Base-by-base conservation (phyloP, 768 basidiomycete species). In the Boletus sp. region DNA sequence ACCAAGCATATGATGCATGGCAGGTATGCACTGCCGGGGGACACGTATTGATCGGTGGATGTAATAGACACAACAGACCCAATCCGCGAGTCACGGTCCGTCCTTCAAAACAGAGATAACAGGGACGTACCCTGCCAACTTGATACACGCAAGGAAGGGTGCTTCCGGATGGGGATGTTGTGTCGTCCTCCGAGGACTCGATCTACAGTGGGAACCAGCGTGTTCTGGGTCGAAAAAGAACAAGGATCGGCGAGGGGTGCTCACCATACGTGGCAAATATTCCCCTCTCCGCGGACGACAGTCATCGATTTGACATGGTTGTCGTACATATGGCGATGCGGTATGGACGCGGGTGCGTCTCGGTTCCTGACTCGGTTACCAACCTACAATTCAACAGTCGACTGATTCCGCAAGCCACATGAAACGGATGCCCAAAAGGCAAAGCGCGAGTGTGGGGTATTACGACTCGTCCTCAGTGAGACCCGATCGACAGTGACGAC, bases 401-500 rank as follows among this genome's bases (percentile, higher is more conserved):
- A 30, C 21, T 49, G 17, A 5, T 17, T 21, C 15, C 19, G 15
- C 25, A 33, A 2, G 9, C 29, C 37, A 15, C 53, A 55, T 23
- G 45, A 32, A 37, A 45, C n/a, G 7, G 17, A 38, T 11, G 44
- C 14, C 19, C 27, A 13, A 5, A 47, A 47, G 15, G 4, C 21
- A 21, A 27, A 41, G 37, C 19, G 38, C 30, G 44, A 34, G 21
- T 53, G 59, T 37, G 59, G 60, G 51, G 54, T 35, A 34, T 38
- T 21, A 39, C 29, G 25, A 27, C 23, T 14, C 2, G 39, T 29
- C 4, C 27, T 42, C 25, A 1, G 42, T n/a, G 42, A 7, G 21
- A 40, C 38, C 48, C 58, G 52, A 59, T 55, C 58, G 47, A 55
- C 46, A 11, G 29, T 30, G 53, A 42, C 33, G 45, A 55, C 41